Conservation (phyloP, 805 yeast species). For the Metschnikowia reukaufii region DNA sequence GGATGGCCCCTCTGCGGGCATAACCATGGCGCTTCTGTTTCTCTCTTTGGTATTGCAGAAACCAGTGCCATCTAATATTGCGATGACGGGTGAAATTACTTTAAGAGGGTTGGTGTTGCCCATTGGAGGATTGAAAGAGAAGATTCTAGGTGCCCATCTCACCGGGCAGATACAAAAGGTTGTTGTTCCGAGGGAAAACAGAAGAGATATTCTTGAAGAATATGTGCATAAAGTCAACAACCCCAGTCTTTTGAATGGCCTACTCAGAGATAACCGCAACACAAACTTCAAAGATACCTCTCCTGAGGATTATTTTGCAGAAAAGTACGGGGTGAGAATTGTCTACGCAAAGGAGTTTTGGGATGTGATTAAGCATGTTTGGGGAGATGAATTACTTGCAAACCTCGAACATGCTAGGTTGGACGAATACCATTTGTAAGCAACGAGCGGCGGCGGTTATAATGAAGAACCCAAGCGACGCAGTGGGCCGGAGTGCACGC, state of each 20-base stretch:
- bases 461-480: too few relatives aligned
- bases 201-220: slow-evolving; percentile 66
- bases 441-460: too few relatives aligned
- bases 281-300: slow-evolving; percentile 34
- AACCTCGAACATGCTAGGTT: slow-evolving; percentile 18
- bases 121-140: slow-evolving; percentile 80
- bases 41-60: slow-evolving; percentile 44
- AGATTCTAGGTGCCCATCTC: slow-evolving; percentile 74
- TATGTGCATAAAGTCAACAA: slow-evolving; percentile 41
- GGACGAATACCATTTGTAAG: slow-evolving; percentile 17
- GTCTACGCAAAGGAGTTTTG: slow-evolving; percentile 72
- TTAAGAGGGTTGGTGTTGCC: slow-evolving; percentile 75
- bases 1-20: slow-evolving; percentile 53
- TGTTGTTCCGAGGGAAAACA: slow-evolving; percentile 67
- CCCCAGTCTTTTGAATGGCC: slow-evolving; percentile 31
- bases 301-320: slow-evolving; percentile 50
- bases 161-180: slow-evolving; percentile 57
- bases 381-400: slow-evolving; percentile 51
- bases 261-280: slow-evolving; percentile 37
- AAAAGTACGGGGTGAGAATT: slow-evolving; percentile 58
- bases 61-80: slow-evolving; percentile 50
- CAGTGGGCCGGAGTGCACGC: too few relatives aligned
- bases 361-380: slow-evolving; percentile 71
- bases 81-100: slow-evolving; percentile 88
- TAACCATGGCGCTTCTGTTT: slow-evolving; percentile 50